Evolutionary conservation across 2,329 filamentous ascomycete genomes (phyloP), one percentile per base, ranked within the genome.

Genomic region (Parastagonospora nodorum): DNA sequence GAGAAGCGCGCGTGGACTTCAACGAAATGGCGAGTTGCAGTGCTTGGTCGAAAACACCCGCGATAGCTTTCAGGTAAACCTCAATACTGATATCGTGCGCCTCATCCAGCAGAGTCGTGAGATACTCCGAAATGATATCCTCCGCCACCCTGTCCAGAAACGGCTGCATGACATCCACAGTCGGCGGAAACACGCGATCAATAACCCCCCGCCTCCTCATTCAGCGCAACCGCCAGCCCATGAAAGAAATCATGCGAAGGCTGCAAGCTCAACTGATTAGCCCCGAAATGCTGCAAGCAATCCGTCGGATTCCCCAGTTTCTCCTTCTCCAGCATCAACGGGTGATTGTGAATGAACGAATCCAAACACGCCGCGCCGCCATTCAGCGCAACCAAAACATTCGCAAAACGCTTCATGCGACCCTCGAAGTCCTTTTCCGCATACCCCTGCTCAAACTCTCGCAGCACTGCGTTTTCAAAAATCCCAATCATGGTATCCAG

Each of bases 381-480:
- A 69, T 96, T 95, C 38, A 99, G 79, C 2, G 84, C 83, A 50
- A 89, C 86, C 49, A 99, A 77, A 12, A 99, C 92, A 62, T 91
- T 86, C 2, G 92, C 92, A 73, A 96, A 97, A 66, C 89, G 85
- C 61, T 83, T 86, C 93, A 97, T 97, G 46, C 87, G 82, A 2
- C 90, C 92, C 58, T 96, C 89, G 46, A 95, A 86, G 71, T 99
- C 93, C 77, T 88, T 89, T 37, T 86, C 87, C 70, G 94, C 90
- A 60, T 95, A 96, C 4, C 91, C 94, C 58, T 94, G 89, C 73
- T 95, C 89, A 61, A 99, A 99, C 71, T 99, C 94, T 42, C 89
- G 84, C 44, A 97, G 77, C 3, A 95, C 92, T 3, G 92, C 92
- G 49, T 88, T 92, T 75, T 97, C 93, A 65, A 99, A 99, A 51